Evolutionary conservation across 2,329 filamentous ascomycete species (phyloP), one percentile per base, ranked within the genome.

Genomic region (Pseudogymnoascus sp.): DNA sequence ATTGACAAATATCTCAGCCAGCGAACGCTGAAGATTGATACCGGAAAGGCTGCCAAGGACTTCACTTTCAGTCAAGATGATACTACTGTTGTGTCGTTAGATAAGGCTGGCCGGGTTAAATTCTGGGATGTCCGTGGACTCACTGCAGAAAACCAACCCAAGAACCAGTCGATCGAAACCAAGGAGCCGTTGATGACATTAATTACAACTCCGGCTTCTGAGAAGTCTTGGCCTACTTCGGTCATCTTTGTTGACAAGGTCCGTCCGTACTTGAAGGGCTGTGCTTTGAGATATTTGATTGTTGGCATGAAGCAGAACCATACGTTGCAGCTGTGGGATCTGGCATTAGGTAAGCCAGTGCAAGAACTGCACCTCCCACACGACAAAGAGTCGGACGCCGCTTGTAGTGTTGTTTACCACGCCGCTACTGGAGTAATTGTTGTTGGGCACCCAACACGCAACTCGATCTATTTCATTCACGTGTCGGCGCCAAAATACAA

Each of bases 281-380:
- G 89, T 71, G 92, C 95, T 58, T 81, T 97, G 65, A 87, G 94
- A 65, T 99, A 99, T 78, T 88, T 99, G 79, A 87, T 99, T 73
- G 90, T 99, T 65, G 94, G 94, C 70, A 91, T 97, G 85, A 97
- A 97, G 79, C 94, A 99, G 75, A 99, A 99, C 76, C 94, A 99
- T 77, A 95, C 93, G 62, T 85, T 99, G 65, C 95, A 99, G 79
- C 85, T 99, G 48, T 99, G 94, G 95, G 94, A 99, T 79, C 86
- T 99, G 71, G 92, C 90, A 42, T 86, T 99, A 35, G 89, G 89
- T 67, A 97, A 97, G 77, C 90, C 92, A 31, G 94, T 99, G 37
- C 93, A 99, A 74, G 94, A 99, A 77, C 87, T 99, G 74, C 94
- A 96, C 73, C 86, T 99, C 62, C 94, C 94, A 0, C 93, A 99